Evolutionary conservation across 164 flowering plant species (phyloP), one percentile per base, ranked within the genome.

Genomic region (Stephania japonica): DNA sequence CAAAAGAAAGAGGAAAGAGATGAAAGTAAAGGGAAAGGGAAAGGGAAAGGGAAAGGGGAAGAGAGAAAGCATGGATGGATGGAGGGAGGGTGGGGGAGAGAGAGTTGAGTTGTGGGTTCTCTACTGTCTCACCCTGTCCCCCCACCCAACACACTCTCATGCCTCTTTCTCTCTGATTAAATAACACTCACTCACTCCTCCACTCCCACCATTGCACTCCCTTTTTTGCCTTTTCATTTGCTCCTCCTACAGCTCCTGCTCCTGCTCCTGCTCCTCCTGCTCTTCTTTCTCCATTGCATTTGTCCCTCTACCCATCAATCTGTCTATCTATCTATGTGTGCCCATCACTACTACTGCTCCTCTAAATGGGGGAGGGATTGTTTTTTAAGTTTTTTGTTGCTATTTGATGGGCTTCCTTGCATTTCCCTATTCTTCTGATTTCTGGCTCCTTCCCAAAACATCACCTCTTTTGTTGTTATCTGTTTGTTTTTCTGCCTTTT

Each of bases 301-400:
- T 89, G 90, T 86, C 89, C 19, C 14, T 50, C 19, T 50, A 50
- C 19, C 19, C 59, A 13, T 50, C 71, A 23, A 23, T 25, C 24
- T 21, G 47, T 69, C 27, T 70, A 7, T 70, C 43, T 70, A 70
- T 69, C 63, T 77, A 83, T 85, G 86, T 83, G 86, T 85, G 78
- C 76, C 81, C 23, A 12, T 18, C n/a, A 84, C 88, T 86, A 80
- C 88, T 86, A 71, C 82, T 70, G 78, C 85, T 78, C 84, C 87
- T 85, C 79, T 85, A 83, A 86, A 88, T 85, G 88, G 87, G 85
- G 78, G 82, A 76, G 81, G 87, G 86, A 85, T 86, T 89, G 85
- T 78, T 76, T 80, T 84, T 85, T 84, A 85, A 88, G 81, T 82
- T 87, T 77, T 84, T 87, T 84, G 83, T 82, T 85, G 83, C 84